Base-by-base conservation (phyloP, 2,329 filamentous ascomycete genomes). In the Amphichorda felina region DNA sequence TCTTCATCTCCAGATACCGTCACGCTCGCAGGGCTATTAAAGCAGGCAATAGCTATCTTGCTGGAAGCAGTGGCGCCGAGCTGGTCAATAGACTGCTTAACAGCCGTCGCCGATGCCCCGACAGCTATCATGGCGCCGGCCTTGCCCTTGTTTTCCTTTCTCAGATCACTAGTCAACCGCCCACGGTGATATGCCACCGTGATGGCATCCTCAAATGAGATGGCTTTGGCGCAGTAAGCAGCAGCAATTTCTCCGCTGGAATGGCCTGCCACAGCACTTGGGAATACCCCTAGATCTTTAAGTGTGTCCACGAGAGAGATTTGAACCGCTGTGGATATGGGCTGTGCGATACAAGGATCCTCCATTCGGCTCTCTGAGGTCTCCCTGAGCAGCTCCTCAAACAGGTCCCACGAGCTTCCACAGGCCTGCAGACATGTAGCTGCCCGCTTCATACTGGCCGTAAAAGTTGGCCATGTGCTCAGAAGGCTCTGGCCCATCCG, bases 21-120 rank as follows among this genome's bases (percentile, higher is more conserved):
- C 8, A 64, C 44, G 35, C 58, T 70, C 0, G 53, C 49, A 1
- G 66, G 65, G 30, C 63, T 66, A 50, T 71, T 72, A 40, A 61
- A 56, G 43, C 66, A 66, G 9, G 53, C 59, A 27, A 60, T 45
- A 3, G 35, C 40, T 3, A 45, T 39, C 5, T 14, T 35, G 3
- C 36, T 40, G 14, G 8, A 11, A 18, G 8, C 10, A 9, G 18
- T 4, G 4, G 11, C 14, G 7, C 28, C 28, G 4, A 30, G 25
- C 10, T n/a, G 21, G 8, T 35, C 24, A 8, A 35, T 33, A 16
- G 26, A n/a, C 4, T 32, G 26, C 3, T 16, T 14, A 8, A 37
- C 30, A 7, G 30, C 38, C 18, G 40, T 33, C 24, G 41, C 35
- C 2, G 30, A 36, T 13, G 53, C 41, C 7, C 50, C 51, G 10